Evolutionary conservation across 1,284 basidiomycete genomes (phyloP).

Genomic region (Rhodotorula sp.): DNA sequence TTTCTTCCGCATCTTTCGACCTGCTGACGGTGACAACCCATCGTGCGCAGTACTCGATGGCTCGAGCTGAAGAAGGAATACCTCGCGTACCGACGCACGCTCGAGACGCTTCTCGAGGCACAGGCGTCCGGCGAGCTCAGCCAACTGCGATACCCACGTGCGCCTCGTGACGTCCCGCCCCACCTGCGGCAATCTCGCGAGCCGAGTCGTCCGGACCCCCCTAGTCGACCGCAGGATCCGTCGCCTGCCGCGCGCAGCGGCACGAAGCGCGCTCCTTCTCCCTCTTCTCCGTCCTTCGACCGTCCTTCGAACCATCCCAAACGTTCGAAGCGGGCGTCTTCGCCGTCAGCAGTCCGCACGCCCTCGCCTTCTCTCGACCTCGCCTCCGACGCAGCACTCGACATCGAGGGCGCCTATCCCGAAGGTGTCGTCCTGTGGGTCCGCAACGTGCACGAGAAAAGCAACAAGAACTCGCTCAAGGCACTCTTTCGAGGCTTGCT

Average conservation of each 20-base stretch:
- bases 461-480: constrained; percentile 25
- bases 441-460: constrained; percentile 35
- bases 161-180: constrained; percentile 14
- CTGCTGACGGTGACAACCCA: too few species aligned
- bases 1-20: too few species aligned
- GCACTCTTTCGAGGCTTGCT: constrained; percentile 25
- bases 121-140: constrained; percentile 4
- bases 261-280: not conserved
- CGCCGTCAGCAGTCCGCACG: constrained; percentile 8
- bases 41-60: constrained; percentile 19
- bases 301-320: not conserved
- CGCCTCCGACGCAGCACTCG: constrained; percentile 13
- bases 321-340: constrained; percentile 6
- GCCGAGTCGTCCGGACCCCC: not conserved
- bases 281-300: not conserved
- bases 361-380: constrained; percentile 14
- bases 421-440: constrained; percentile 35
- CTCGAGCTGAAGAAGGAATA: constrained; percentile 35
- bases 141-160: not conserved
- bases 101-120: constrained; percentile 22
- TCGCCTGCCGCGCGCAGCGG: not conserved
- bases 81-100: constrained; percentile 24
- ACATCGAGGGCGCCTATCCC: constrained; percentile 32
- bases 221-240: not conserved
- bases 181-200: constrained; percentile 1